Percentiles rank a stretch among this genome's conserved stretches.
Conservation (phyloP, 192 early-diverging fungal genomes). For the Haplosporangium gracile region DNA sequence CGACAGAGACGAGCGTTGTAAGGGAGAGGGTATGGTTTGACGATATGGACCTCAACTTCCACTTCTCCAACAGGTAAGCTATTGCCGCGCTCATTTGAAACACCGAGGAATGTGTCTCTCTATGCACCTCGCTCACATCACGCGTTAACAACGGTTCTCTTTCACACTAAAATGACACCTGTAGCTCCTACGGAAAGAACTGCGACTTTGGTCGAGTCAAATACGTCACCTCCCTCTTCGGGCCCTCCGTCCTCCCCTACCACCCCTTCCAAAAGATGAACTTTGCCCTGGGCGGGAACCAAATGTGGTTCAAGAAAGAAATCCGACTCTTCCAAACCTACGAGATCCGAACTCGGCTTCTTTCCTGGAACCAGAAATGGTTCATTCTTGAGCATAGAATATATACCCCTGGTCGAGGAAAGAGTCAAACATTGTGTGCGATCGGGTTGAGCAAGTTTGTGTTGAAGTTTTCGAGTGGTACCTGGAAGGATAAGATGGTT, state of each 20-base stretch:
- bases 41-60: constrained; percentile 52
- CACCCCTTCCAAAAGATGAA: constrained; percentile 25
- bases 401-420: background rate
- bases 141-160: background rate
- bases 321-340: constrained; percentile 53
- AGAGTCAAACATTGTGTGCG: constrained; percentile 1
- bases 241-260: constrained; percentile 14
- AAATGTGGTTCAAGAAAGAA: constrained; percentile 59
- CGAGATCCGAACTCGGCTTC: constrained; percentile 56
- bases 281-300: constrained; percentile 43
- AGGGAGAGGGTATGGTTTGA: constrained; percentile 48
- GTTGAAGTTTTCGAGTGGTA: constrained; percentile 17
- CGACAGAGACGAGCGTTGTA: constrained; percentile 40
- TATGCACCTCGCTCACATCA: background rate
- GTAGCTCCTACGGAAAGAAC: constrained; percentile 52
- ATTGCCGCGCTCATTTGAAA: background rate
- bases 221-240: constrained; percentile 23
- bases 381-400: constrained; percentile 54
- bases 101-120: background rate
- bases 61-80: constrained; percentile 52
- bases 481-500: constrained; percentile 26
- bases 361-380: constrained; percentile 60
- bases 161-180: background rate
- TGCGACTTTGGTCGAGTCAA: constrained; percentile 43
- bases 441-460: constrained; percentile 35